A percentile compares a stretch with the other conserved stretches of the same genome.
phyloP scores from a whole-genome alignment of 768 basidiomycete genomes.

The Boletus fagicola region DNA sequence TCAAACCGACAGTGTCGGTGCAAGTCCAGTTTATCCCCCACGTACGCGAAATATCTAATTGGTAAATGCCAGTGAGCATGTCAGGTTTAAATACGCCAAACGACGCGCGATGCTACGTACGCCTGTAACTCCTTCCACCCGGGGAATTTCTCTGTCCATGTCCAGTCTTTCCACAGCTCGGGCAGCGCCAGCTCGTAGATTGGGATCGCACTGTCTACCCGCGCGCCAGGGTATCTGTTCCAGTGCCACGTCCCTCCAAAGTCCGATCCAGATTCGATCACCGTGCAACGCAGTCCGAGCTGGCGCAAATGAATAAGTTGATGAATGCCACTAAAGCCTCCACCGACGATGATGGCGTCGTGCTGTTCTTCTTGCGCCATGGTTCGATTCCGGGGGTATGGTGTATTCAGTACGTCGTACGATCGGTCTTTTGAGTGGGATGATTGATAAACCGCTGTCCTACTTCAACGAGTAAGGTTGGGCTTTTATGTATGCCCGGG shows the following conservation, averaged over 20 bases:
- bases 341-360: conserved; percentile 18
- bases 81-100: not conserved
- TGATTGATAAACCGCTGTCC: too few species aligned
- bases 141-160: conserved; percentile 14
- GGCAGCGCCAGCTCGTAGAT: conserved; percentile 10
- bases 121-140: conserved; percentile 10
- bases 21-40: conserved; percentile 10
- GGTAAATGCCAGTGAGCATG: not conserved
- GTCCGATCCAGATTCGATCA: conserved; percentile 15
- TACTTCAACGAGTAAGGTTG: too few species aligned
- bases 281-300: conserved; percentile 10
- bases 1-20: conserved; percentile 15
- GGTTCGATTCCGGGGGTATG: not conserved
- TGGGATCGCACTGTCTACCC: conserved; percentile 9
- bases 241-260: conserved; percentile 16
- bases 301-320: conserved; percentile 9
- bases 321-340: conserved; percentile 16
- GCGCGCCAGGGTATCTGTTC: conserved; percentile 18
- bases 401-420: not conserved
- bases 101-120: not conserved
- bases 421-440: not conserved
- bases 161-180: conserved; percentile 16
- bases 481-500: not conserved
- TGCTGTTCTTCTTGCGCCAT: conserved; percentile 5
- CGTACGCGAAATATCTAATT: conserved; percentile 8